These are phyloP conservation scores for Saccharomyces hybrid DNA, from an alignment of 1,139 yeast species.

Conservation along the genomic window DNA sequence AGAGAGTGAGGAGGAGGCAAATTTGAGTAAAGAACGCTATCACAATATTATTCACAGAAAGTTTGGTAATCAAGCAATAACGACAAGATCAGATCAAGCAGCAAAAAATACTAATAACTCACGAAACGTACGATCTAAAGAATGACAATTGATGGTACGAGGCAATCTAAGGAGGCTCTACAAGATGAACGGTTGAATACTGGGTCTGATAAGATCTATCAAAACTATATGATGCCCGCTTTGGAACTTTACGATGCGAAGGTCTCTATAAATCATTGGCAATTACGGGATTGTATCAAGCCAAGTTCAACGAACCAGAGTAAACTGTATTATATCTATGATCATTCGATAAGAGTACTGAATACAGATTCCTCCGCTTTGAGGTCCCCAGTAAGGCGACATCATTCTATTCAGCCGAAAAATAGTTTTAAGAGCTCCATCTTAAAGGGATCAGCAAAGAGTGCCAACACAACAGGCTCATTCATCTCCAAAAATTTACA, in stretches of 20 bases:
- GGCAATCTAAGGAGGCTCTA: constrained; percentile 6
- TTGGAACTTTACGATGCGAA: constrained; percentile 29
- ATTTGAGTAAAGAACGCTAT: background rate
- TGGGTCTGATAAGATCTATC: constrained; percentile 28
- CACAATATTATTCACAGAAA: background rate
- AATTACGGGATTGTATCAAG: constrained; percentile 67
- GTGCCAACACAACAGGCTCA: constrained; percentile 11
- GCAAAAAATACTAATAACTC: background rate
- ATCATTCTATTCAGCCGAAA: background rate
- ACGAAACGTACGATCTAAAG: background rate
- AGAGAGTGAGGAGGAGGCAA: background rate
- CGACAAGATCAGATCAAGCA: background rate
- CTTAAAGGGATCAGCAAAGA: background rate
- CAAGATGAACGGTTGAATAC: constrained; percentile 21
- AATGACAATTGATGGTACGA: constrained; percentile 21
- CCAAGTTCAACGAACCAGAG: constrained; percentile 35
- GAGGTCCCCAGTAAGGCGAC: constrained; percentile 1
- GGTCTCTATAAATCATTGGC: constrained; percentile 65
- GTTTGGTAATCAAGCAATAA: background rate
- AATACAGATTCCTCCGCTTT: constrained; percentile 30
- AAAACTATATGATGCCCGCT: constrained; percentile 30
- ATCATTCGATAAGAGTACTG: constrained; percentile 39
- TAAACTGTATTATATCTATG: constrained; percentile 44
- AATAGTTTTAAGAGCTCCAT: background rate
- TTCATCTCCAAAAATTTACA: constrained; percentile 10